Conservation (phyloP, 1,139 yeast species). For the Saccharomycopsis crataegensis region DNA sequence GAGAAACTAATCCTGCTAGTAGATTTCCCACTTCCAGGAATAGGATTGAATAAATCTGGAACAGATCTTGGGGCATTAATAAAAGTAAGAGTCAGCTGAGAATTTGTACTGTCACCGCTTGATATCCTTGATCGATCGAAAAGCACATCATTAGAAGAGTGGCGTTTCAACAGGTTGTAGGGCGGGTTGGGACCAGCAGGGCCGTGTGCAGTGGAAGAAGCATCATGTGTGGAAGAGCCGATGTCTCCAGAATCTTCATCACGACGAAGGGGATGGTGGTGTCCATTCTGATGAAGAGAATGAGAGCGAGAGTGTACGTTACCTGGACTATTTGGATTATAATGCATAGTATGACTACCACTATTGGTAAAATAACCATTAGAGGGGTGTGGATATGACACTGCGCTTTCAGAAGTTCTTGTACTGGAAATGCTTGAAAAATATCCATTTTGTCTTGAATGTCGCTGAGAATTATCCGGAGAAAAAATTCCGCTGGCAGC, state of each 20-base stretch:
- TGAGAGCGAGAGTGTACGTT: constrained; percentile 7
- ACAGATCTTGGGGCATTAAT: constrained; percentile 14
- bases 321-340: constrained; percentile 8
- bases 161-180: constrained; percentile 22
- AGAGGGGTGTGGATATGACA: constrained; percentile 8
- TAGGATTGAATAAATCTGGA: constrained; percentile 11
- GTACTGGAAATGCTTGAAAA: constrained; percentile 17
- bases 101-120: constrained; percentile 2
- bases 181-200: too few species aligned
- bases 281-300: constrained; percentile 19
- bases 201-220: too few species aligned
- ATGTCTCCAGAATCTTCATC: constrained; percentile 17
- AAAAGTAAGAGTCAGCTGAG: constrained; percentile 8
- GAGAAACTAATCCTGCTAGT: constrained; percentile 1
- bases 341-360: constrained; percentile 4
- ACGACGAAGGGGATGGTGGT: constrained; percentile 15
- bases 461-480: not conserved
- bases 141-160: constrained; percentile 23
- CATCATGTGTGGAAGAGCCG: constrained; percentile 11
- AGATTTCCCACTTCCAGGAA: constrained; percentile 4
- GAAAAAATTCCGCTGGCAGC: not conserved
- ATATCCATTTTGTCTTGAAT: constrained; percentile 5
- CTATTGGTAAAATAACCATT: constrained; percentile 1
- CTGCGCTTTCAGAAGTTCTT: constrained; percentile 17
- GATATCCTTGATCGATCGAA: constrained; percentile 13